Base-by-base conservation (phyloP, 331 rosid species). In the Pyrus hybrid region DNA sequence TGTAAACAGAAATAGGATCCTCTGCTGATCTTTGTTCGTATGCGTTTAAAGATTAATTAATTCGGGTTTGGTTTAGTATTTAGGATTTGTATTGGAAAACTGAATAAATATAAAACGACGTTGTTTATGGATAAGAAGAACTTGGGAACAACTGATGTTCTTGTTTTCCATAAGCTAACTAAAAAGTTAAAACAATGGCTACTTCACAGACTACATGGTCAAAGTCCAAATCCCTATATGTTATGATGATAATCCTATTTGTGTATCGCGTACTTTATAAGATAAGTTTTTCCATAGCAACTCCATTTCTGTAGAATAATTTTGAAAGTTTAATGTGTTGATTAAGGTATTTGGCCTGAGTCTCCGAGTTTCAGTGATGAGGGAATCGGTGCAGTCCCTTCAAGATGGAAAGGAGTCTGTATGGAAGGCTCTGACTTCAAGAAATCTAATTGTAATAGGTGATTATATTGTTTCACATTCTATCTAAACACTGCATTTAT, bases 281-380 rank as follows among this genome's bases (percentile, higher is more conserved):
- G 21, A 17, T 51, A 18, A 17, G 57, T 51, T 51, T 16, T 16
- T 51, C 56, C 6, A 16, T 58, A 5, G 64, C 18, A 58, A 12
- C 12, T 21, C 56, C 56, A 18, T 51, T 35, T 37, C 16, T 21
- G 51, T 25, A 8, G 35, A 18, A 8, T 67, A 57, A 56, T 30
- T 26, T 21, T 56, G 13, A 18, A 14, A 11, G 21, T 20, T 75
- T 8, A 8, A 28, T 72, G 13, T 69, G 12, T 13, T 85, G 28
- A 68, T 73, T 1, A 64, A 91, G 98, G 98, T 23, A 91, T 93
- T 77, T 91, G 97, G 97, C 98, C 98, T 2, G 98, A 93, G 84
- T 88, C 93, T 80, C 91, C 91, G 64, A 89, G 97, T 80, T 93
- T 93, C 79, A 81, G 68, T 37, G 98, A 91, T 51, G 80, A 81